These are phyloP conservation scores for Cyphellophora europaea DNA, from an alignment of 2,329 filamentous ascomycete species.

Conservation along the genomic window DNA sequence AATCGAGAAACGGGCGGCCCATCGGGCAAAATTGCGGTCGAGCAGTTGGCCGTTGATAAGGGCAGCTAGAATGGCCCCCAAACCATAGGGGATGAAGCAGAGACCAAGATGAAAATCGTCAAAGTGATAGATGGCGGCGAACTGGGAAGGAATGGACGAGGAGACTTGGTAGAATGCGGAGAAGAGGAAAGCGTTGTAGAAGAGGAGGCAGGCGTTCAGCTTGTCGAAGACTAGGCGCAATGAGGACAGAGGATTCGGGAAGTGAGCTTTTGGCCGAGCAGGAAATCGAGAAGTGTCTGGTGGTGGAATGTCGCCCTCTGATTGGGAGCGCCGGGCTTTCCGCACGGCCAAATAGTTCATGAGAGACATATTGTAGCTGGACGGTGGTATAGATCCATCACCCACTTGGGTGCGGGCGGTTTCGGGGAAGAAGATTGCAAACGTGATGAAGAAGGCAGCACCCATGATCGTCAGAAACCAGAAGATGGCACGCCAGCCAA, in stretches of 20 bases:
- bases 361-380: conserved; percentile 26
- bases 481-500: conserved; percentile 46
- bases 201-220: conserved; percentile 27
- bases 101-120: conserved; percentile 37
- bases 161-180: conserved; percentile 39
- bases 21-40: conserved; percentile 65
- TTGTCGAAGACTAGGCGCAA: conserved; percentile 27
- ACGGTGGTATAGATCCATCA: conserved; percentile 29
- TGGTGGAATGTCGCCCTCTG: neutral
- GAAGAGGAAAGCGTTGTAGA: conserved; percentile 34
- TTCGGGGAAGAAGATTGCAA: conserved; percentile 27
- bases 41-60: conserved; percentile 40
- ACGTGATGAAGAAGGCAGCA: conserved; percentile 21
- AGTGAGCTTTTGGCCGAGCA: conserved; percentile 13
- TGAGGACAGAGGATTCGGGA: conserved; percentile 33
- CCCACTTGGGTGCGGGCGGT: conserved; percentile 28
- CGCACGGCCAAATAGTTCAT: conserved; percentile 18
- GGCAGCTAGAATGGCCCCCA: conserved; percentile 20
- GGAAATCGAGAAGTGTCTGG: conserved; percentile 3
- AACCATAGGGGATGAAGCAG: conserved; percentile 23
- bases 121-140: conserved; percentile 36
- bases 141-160: conserved; percentile 36
- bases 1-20: conserved; percentile 53
- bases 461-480: conserved; percentile 46
- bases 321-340: conserved; percentile 8